Percentiles rank a stretch among this genome's conserved stretches.
These are phyloP conservation scores for Macrophomina pseudophaseolina DNA, from an alignment of 2,329 filamentous ascomycete genomes.

Conservation along the genomic window DNA sequence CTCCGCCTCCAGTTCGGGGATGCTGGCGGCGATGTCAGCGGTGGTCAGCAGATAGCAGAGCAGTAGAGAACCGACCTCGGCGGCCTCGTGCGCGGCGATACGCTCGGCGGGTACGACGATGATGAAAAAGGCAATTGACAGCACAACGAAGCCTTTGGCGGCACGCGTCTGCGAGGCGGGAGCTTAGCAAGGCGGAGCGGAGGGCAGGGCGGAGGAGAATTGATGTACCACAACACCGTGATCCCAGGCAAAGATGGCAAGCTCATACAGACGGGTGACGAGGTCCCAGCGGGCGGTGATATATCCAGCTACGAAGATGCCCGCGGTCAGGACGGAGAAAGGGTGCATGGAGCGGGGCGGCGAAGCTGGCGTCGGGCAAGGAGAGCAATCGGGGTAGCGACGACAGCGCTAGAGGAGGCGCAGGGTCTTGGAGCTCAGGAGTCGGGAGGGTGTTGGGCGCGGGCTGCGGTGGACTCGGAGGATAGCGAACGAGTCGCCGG, in stretches of 20 bases:
- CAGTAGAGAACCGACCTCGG: constrained; percentile 66
- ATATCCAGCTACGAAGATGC: constrained; percentile 99
- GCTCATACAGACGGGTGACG: constrained; percentile 93
- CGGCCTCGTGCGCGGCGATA: constrained; percentile 79
- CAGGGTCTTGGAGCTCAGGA: constrained; percentile 13
- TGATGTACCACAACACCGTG: constrained; percentile 89
- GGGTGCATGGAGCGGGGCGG: constrained; percentile 78
- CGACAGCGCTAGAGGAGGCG: constrained; percentile 20
- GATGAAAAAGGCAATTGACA: constrained; percentile 84
- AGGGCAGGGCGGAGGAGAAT: not conserved
- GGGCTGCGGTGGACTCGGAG: not conserved
- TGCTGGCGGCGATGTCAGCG: constrained; percentile 62
- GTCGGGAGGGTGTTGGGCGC: not conserved
- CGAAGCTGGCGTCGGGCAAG: not conserved
- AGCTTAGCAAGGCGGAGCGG: constrained; percentile 2
- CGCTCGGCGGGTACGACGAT: constrained; percentile 84
- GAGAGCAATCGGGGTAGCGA: not conserved
- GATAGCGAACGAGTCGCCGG: constrained; percentile 19
- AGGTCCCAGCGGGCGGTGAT: constrained; percentile 99
- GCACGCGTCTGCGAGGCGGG: constrained; percentile 70
- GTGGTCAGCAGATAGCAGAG: not conserved
- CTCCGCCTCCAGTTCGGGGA: constrained; percentile 75
- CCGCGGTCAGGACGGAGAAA: constrained; percentile 92
- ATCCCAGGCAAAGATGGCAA: constrained; percentile 96
- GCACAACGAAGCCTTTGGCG: constrained; percentile 79